phyloP scores from a whole-genome alignment of 129 eudicot genomes.

The Chrysanthemum makinoi region DNA sequence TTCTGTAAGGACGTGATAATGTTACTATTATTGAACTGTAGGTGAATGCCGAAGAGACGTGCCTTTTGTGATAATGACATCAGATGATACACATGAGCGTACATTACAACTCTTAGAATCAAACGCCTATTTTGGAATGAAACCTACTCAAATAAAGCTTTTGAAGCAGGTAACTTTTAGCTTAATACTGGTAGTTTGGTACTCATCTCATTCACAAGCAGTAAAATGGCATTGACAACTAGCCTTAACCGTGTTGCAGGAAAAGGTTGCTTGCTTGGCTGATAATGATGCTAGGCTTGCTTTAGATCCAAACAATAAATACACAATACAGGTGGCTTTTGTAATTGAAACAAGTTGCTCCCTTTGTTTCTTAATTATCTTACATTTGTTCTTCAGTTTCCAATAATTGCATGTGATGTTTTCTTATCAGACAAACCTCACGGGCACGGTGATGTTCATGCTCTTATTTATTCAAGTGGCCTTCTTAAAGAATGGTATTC shows the following conservation, averaged over 20 bases:
- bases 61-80: constrained; percentile 94
- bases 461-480: constrained; percentile 94
- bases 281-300: constrained; percentile 97
- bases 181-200: not conserved
- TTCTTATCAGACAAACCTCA: constrained; percentile 82
- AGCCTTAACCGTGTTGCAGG: constrained; percentile 42
- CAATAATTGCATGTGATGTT: constrained; percentile 11
- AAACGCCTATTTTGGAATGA: constrained; percentile 89
- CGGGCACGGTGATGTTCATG: constrained; percentile 96
- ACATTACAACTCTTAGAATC: constrained; percentile 73
- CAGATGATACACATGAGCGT: constrained; percentile 88
- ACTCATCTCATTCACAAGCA: not conserved
- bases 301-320: constrained; percentile 69
- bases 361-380: constrained; percentile 7
- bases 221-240: not conserved
- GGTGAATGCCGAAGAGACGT: constrained; percentile 54
- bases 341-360: not conserved
- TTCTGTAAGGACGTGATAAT: not conserved
- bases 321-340: constrained; percentile 73
- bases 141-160: constrained; percentile 75
- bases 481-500: constrained; percentile 77
- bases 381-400: not conserved
- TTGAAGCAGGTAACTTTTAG: constrained; percentile 66
- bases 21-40: no score
- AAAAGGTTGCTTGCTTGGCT: constrained; percentile 96